phyloP scores from a whole-genome alignment of 495 filamentous ascomycete genomes.

The Cudoniella acicularis region DNA sequence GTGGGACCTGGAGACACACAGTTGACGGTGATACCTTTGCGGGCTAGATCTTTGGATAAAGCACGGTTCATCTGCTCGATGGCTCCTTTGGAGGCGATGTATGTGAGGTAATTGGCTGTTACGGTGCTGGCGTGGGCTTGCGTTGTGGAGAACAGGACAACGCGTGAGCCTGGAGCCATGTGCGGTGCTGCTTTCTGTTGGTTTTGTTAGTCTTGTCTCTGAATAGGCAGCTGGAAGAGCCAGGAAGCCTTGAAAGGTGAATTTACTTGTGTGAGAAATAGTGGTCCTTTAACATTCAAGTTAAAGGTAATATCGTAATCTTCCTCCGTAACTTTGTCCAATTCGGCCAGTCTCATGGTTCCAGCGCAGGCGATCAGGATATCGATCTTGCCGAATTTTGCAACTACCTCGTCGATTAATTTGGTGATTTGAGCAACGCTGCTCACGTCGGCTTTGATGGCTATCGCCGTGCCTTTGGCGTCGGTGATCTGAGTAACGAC shows the following conservation, averaged over 20 bases:
- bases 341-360: slow-evolving; percentile 45
- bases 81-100: slow-evolving; percentile 61
- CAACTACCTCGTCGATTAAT: slow-evolving; percentile 59
- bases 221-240: background rate
- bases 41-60: slow-evolving; percentile 60
- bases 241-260: background rate
- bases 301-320: slow-evolving; percentile 53
- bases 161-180: slow-evolving; percentile 51
- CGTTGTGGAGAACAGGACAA: slow-evolving; percentile 59
- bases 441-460: slow-evolving; percentile 61
- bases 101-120: slow-evolving; percentile 58
- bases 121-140: slow-evolving; percentile 42
- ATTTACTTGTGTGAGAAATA: slow-evolving; percentile 58
- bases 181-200: slow-evolving; percentile 56
- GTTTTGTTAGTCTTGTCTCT: background rate
- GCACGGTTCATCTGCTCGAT: slow-evolving; percentile 66
- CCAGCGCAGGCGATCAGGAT: slow-evolving; percentile 62
- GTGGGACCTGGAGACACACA: slow-evolving; percentile 63
- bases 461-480: slow-evolving; percentile 42
- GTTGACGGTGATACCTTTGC: slow-evolving; percentile 61
- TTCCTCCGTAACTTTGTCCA: slow-evolving; percentile 54
- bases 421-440: slow-evolving; percentile 53
- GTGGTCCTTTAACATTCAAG: slow-evolving; percentile 66
- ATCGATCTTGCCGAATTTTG: slow-evolving; percentile 63
- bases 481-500: slow-evolving; percentile 48